A percentile compares a stretch with the other conserved stretches of the same genome.
These are phyloP conservation scores for Dendrostoma leiphaemia DNA, from an alignment of 2,329 filamentous ascomycete species.

Conservation along the genomic window DNA sequence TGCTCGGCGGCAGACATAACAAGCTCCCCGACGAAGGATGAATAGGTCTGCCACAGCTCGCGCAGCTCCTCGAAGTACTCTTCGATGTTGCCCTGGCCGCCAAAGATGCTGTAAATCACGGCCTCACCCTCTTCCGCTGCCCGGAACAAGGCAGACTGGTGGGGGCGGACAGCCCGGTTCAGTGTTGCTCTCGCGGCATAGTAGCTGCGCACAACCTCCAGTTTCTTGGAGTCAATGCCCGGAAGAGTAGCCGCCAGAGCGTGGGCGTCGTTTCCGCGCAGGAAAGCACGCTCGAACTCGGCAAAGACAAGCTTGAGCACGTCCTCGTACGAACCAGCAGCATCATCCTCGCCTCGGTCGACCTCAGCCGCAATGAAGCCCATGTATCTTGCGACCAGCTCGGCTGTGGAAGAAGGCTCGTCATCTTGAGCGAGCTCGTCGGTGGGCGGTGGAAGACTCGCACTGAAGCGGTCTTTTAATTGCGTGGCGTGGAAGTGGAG, in stretches of 20 bases:
- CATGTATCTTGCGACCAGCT: slow-evolving; percentile 91
- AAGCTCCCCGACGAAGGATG: slow-evolving; percentile 84
- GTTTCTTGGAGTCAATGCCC: slow-evolving; percentile 90
- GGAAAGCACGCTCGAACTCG: slow-evolving; percentile 94
- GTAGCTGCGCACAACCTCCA: slow-evolving; percentile 85
- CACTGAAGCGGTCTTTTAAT: slow-evolving; percentile 85
- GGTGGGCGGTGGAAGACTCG: slow-evolving; percentile 83
- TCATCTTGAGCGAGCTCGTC: slow-evolving; percentile 98
- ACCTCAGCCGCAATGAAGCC: slow-evolving; percentile 87
- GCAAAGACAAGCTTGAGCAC: slow-evolving; percentile 89
- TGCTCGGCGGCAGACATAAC: slow-evolving; percentile 79
- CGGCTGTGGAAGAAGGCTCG: slow-evolving; percentile 92
- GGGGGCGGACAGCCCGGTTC: slow-evolving; percentile 82
- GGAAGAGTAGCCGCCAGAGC: slow-evolving; percentile 81
- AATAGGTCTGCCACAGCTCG: slow-evolving; percentile 87
- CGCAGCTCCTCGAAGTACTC: slow-evolving; percentile 99
- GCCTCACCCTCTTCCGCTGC: slow-evolving; percentile 82
- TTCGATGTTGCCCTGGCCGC: slow-evolving; percentile 97
- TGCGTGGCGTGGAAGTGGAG: slow-evolving; percentile 96
- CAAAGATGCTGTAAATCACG: slow-evolving; percentile 89
- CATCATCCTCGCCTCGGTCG: slow-evolving; percentile 87
- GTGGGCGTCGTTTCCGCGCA: slow-evolving; percentile 95
- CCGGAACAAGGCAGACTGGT: slow-evolving; percentile 89
- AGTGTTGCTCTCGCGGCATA: slow-evolving; percentile 83
- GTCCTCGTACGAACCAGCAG: slow-evolving; percentile 84